Percentiles rank a stretch among this genome's conserved stretches.
phyloP scores from a whole-genome alignment of 2,329 filamentous ascomycete species.

The Colletotrichum kahawae region DNA sequence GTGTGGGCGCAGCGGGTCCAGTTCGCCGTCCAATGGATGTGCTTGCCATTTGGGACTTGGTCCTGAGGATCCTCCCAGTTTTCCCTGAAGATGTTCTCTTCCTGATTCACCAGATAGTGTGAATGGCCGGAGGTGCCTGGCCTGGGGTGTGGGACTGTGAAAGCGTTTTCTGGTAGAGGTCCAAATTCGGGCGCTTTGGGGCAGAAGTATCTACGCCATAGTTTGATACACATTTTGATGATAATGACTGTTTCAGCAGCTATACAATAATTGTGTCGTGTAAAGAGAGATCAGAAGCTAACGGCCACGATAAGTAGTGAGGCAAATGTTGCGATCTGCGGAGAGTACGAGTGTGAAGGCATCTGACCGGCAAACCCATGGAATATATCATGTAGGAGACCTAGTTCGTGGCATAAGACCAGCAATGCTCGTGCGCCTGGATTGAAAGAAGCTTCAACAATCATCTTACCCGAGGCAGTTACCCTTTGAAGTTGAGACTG shows the following conservation, averaged over 20 bases:
- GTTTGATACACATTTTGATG: not conserved
- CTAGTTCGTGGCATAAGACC: not conserved
- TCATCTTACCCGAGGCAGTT: not conserved
- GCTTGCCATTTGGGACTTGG: not conserved
- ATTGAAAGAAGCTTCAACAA: not conserved
- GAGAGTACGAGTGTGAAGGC: not conserved
- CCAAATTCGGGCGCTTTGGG: not conserved
- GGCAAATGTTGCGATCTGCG: not conserved
- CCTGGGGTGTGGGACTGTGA: not conserved
- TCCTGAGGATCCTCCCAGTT: not conserved
- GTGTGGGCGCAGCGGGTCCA: constrained; percentile 1
- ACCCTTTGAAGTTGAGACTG: not conserved
- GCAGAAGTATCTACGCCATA: constrained; percentile 14
- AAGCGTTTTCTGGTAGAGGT: not conserved
- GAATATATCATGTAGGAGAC: not conserved
- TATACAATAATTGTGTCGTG: not conserved
- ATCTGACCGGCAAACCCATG: not conserved
- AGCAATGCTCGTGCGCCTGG: not conserved
- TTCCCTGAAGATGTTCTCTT: not conserved
- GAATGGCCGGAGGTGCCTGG: not conserved
- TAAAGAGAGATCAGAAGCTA: not conserved
- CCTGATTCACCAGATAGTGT: not conserved
- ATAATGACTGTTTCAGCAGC: not conserved
- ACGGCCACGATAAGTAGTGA: not conserved
- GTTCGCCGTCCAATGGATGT: constrained; percentile 8